These are phyloP conservation scores for Tolypocladium ovalisporum DNA, from an alignment of 2,329 filamentous ascomycete genomes.

Conservation along the genomic window DNA sequence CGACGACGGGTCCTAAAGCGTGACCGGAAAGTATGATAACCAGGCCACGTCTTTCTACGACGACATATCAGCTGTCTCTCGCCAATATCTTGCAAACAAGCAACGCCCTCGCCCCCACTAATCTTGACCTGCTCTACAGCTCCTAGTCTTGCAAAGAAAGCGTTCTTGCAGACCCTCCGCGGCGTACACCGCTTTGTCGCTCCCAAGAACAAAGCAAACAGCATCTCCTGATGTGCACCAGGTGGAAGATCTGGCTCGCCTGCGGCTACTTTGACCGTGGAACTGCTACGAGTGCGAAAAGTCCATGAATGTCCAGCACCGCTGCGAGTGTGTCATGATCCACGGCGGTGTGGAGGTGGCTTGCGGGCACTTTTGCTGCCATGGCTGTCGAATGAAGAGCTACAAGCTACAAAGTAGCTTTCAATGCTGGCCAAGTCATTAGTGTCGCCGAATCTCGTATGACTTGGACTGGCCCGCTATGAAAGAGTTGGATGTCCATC, in stretches of 20 bases:
- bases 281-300: slow-evolving; percentile 42
- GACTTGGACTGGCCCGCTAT: too few species aligned
- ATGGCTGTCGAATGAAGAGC: neutral
- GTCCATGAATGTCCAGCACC: slow-evolving; percentile 36
- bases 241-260: neutral
- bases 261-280: slow-evolving; percentile 42
- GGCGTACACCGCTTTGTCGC: neutral
- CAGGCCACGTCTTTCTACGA: neutral
- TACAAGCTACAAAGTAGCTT: neutral
- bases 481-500: neutral
- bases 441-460: neutral
- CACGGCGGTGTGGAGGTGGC: slow-evolving; percentile 35
- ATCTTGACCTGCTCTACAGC: neutral
- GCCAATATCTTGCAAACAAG: neutral
- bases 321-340: slow-evolving; percentile 42
- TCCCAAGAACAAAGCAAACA: neutral
- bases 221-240: neutral
- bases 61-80: neutral
- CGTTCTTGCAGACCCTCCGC: neutral
- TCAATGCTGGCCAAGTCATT: neutral
- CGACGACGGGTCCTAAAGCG: neutral
- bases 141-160: neutral
- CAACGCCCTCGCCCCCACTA: neutral
- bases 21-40: too few species aligned
- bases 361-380: slow-evolving; percentile 44